Evolutionary conservation across 805 yeast species (phyloP).

Genomic region (Cyberlindnera suaveolens): DNA sequence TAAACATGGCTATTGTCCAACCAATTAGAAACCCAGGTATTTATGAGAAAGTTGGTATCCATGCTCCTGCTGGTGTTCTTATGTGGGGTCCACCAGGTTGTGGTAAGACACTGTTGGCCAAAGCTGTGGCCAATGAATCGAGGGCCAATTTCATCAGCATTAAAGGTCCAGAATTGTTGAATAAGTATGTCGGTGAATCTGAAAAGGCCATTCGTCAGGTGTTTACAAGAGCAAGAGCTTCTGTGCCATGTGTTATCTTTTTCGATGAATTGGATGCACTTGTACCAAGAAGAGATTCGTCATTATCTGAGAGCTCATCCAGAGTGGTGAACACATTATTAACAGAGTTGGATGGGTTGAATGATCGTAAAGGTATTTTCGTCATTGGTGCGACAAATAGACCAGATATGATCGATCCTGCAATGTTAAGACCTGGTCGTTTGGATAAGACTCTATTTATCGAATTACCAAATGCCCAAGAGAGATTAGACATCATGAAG

Average conservation of each 20-base stretch:
- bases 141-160: conserved; percentile 94
- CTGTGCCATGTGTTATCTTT: conserved; percentile 89
- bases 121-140: conserved; percentile 97
- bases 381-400: conserved; percentile 96
- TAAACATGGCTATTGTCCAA: conserved; percentile 96
- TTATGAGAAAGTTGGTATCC: conserved; percentile 84
- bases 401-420: conserved; percentile 97
- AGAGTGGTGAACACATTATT: conserved; percentile 91
- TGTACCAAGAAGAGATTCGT: conserved; percentile 88
- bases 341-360: conserved; percentile 92
- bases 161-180: conserved; percentile 90
- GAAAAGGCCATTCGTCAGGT: conserved; percentile 93
- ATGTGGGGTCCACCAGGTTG: conserved; percentile 99
- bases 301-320: conserved; percentile 83
- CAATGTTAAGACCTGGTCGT: conserved; percentile 96
- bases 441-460: conserved; percentile 88
- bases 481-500: conserved; percentile 73
- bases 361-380: conserved; percentile 86
- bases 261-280: conserved; percentile 95
- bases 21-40: conserved; percentile 91
- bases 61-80: conserved; percentile 94
- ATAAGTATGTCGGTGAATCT: conserved; percentile 94
- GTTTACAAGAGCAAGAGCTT: conserved; percentile 85
- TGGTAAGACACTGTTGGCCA: conserved; percentile 93
- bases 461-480: conserved; percentile 76